Conservation (phyloP, 2,329 filamentous ascomycete species). For the Neofusicoccum umdonicola region DNA sequence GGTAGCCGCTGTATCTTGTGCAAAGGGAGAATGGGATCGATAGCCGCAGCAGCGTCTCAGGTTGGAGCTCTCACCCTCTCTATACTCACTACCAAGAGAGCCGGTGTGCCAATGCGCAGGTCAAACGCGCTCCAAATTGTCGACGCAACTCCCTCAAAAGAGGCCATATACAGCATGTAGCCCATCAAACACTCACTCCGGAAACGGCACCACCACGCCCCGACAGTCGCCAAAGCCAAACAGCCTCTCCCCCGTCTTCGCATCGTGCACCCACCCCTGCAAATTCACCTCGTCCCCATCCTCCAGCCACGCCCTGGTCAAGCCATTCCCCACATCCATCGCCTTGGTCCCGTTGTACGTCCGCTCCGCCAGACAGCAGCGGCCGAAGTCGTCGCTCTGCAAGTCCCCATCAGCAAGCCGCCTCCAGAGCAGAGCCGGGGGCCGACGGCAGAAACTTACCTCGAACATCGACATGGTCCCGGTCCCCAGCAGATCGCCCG, state of each 20-base stretch:
- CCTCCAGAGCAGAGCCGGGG: not conserved
- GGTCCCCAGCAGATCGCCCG: constrained; percentile 45
- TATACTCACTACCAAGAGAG: no score
- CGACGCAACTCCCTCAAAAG: no score
- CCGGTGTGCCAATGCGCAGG: no score
- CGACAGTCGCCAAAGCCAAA: constrained; percentile 5
- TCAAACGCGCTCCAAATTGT: no score
- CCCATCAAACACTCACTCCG: not conserved
- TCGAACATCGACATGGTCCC: constrained; percentile 41
- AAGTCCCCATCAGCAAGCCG: not conserved
- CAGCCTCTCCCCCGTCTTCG: not conserved
- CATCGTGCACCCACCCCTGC: constrained; percentile 21
- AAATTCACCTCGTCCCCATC: constrained; percentile 44
- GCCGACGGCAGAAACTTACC: not conserved
- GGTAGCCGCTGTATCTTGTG: no score
- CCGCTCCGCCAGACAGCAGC: constrained; percentile 44
- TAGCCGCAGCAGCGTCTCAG: no score
- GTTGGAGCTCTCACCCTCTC: no score
- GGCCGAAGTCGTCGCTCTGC: constrained; percentile 33
- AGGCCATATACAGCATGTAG: no score
- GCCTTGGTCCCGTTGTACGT: constrained; percentile 36
- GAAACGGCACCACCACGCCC: constrained; percentile 3
- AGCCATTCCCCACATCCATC: constrained; percentile 29
- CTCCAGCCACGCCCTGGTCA: constrained; percentile 42
- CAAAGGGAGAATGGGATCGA: no score